A percentile compares a stretch with the other conserved stretches of the same genome.
These are phyloP conservation scores for Fennellomyces sp. DNA, from an alignment of 371 early-diverging fungal species.

Conservation along the genomic window DNA sequence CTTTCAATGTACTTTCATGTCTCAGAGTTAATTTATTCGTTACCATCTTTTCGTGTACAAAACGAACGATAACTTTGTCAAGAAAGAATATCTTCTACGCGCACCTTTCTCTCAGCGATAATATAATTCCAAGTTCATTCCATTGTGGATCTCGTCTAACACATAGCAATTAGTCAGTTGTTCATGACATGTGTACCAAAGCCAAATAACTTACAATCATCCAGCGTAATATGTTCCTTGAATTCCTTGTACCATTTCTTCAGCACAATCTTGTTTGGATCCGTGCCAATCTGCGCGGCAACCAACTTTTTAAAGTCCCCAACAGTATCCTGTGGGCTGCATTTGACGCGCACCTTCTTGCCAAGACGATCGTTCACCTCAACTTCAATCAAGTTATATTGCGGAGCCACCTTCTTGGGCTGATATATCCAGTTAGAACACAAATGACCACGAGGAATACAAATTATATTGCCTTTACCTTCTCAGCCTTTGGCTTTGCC, in stretches of 20 bases:
- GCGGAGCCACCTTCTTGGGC: conserved; percentile 20
- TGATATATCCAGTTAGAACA: conserved; percentile 1
- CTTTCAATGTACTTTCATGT: too few relatives aligned
- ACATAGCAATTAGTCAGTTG: background rate
- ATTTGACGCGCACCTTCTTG: conserved; percentile 91
- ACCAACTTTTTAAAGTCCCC: conserved; percentile 91
- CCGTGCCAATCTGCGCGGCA: conserved; percentile 94
- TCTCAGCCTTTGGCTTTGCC: background rate
- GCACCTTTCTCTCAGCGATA: conserved; percentile 57
- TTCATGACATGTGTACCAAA: background rate
- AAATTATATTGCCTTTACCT: conserved; percentile 8
- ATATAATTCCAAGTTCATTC: conserved; percentile 90
- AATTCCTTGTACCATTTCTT: conserved; percentile 92
- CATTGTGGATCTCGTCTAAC: conserved; percentile 88
- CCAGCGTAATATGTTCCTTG: conserved; percentile 93
- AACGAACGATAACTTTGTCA: too few relatives aligned
- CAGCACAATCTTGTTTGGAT: conserved; percentile 86
- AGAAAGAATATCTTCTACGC: too few relatives aligned
- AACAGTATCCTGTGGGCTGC: conserved; percentile 84
- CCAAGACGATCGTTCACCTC: conserved; percentile 90
- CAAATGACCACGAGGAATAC: background rate
- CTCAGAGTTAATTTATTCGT: too few relatives aligned
- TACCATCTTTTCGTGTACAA: too few relatives aligned
- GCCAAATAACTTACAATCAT: conserved; percentile 69
- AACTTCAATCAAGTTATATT: conserved; percentile 64